Conservation (phyloP, 495 filamentous ascomycete species). For the Penicillium pancosmium region DNA sequence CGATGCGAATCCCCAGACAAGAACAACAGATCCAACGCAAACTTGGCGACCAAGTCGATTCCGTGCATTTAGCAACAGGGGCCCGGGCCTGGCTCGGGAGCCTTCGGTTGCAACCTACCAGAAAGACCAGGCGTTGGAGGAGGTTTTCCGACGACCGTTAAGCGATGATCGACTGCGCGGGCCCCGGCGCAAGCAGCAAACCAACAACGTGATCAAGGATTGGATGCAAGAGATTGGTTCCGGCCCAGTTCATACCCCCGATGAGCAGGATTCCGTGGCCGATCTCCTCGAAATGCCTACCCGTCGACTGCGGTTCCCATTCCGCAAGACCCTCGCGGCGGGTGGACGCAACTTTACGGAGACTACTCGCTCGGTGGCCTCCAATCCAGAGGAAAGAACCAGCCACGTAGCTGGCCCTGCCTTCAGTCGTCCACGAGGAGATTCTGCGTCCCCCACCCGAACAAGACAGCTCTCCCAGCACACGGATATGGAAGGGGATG, state of each 20-base stretch:
- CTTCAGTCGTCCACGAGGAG: conserved; percentile 31
- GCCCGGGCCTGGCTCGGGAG: conserved; percentile 67
- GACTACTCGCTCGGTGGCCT: conserved; percentile 54
- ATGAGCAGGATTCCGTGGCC: conserved; percentile 62
- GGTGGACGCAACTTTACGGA: conserved; percentile 53
- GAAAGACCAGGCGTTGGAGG: conserved; percentile 88
- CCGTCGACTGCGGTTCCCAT: conserved; percentile 31
- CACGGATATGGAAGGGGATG: conserved; percentile 83
- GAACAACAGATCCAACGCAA: conserved; percentile 31
- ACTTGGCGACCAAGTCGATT: conserved; percentile 52
- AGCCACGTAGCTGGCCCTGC: conserved; percentile 34
- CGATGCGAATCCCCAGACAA: conserved; percentile 44
- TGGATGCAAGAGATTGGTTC: conserved; percentile 83
- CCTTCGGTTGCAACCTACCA: conserved; percentile 82
- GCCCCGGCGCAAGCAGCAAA: conserved; percentile 64
- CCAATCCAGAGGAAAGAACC: conserved; percentile 59
- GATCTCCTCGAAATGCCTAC: conserved; percentile 57
- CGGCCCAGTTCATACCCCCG: conserved; percentile 62
- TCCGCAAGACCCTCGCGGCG: conserved; percentile 34
- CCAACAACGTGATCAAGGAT: conserved; percentile 72
- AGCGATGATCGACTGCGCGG: conserved; percentile 43
- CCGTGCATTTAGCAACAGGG: conserved; percentile 66
- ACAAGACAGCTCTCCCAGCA: conserved; percentile 51
- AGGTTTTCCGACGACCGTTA: conserved; percentile 77
- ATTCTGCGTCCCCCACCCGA: conserved; percentile 25